Percentiles rank a stretch among this genome's conserved stretches.
phyloP scores from a whole-genome alignment of 495 filamentous ascomycete genomes.

The Venustampulla echinocandica region DNA sequence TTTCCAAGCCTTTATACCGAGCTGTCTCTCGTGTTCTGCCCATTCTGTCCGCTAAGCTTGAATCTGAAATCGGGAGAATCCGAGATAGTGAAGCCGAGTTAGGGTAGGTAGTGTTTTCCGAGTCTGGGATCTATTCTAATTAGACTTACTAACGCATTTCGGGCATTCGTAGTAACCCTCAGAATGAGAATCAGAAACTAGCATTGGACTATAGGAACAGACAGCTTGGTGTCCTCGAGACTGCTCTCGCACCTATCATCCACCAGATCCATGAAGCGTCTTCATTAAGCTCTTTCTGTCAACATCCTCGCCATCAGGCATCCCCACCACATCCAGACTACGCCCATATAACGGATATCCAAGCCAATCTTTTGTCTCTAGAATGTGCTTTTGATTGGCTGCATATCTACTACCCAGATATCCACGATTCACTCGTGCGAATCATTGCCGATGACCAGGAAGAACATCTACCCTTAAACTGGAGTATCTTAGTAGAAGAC shows the following conservation, averaged over 20 bases:
- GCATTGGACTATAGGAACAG: slow-evolving; percentile 11
- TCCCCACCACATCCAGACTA: background rate
- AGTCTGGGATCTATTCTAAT: background rate
- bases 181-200: slow-evolving; percentile 16
- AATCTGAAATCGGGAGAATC: slow-evolving; percentile 6
- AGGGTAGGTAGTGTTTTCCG: slow-evolving; percentile 4
- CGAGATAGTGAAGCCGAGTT: background rate
- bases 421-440: background rate
- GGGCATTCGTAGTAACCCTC: slow-evolving; percentile 2
- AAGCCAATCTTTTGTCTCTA: slow-evolving; percentile 9
- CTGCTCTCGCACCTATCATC: background rate
- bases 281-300: slow-evolving; percentile 2
- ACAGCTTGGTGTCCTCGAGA: slow-evolving; percentile 4
- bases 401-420: background rate
- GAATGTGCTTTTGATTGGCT: slow-evolving; percentile 17
- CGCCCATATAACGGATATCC: background rate
- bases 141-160: background rate
- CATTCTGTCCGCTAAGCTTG: slow-evolving; percentile 10
- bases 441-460: slow-evolving; percentile 18
- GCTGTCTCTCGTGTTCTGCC: background rate
- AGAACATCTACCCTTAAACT: slow-evolving; percentile 17
- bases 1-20: slow-evolving; percentile 3
- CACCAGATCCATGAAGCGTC: background rate
- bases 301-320: background rate
- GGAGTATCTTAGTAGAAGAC: slow-evolving; percentile 14